Evolutionary conservation across 306 rosid species (phyloP), one percentile per base, ranked within the genome.

Genomic region (Rosa multiflora): DNA sequence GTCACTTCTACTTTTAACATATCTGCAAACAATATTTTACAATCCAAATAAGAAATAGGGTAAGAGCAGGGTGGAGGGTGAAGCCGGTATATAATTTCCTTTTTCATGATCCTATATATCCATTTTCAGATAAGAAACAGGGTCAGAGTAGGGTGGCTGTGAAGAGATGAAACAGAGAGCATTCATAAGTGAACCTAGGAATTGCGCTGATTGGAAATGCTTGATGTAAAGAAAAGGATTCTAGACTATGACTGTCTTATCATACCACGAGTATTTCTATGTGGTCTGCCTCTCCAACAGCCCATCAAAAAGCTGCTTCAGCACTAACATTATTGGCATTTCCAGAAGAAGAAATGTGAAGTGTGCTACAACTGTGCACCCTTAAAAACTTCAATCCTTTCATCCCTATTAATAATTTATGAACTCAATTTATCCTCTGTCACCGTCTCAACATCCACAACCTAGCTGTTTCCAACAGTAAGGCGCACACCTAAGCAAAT

Each of bases 1-100:
- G 62, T 88, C 90, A 59, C 85, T 84, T 81, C 93, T 87, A 79
- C 93, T 94, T 82, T 88, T 84, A 75, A 89, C 97, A 85, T 88
- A 92, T 75, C 98, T 90, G 83, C 72, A 82, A 70, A 83, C 10
- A 62, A 61, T 56, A 85, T 40, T 73, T 35, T 46, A 76, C 78
- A 78, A 46, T n/a, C 68, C 35, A 81, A 61, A 74, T 75, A 67
- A 66, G 83, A 74, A 53, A 79, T 48, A 63, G 55, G 21, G 56
- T 39, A 44, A 12, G 43, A 69, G 29, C 55, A 73, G 56, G 20
- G 32, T 18, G 63, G 47, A 56, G 69, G 56, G 32, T 26, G 64
- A 39, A 63, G 81, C 6, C 9, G 23, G n/a, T 9, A 49, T 29
- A 12, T 51, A 11, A 23, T 48, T 17, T 59, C n/a, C 48, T 44